These are phyloP conservation scores for Symbiodinium pilosum DNA, from an alignment of 73 alveolate genomes.

Conservation along the genomic window DNA sequence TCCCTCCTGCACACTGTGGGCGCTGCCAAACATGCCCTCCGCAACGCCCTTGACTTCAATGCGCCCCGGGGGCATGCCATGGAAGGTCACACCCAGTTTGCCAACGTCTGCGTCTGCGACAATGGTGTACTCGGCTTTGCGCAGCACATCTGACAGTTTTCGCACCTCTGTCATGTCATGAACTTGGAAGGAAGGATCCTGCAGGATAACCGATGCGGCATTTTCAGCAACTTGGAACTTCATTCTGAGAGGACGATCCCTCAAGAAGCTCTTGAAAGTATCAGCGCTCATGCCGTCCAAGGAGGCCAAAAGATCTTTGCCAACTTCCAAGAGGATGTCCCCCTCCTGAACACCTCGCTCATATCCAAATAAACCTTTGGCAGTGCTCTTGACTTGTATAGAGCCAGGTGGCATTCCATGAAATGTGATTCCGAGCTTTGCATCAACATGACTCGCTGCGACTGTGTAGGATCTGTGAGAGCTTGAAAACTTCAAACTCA, in stretches of 20 bases:
- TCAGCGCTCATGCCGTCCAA: constrained; percentile 44
- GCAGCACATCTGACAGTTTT: too few relatives aligned
- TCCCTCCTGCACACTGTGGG: constrained; percentile 8
- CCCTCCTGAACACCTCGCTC: constrained; percentile 44
- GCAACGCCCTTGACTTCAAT: constrained; percentile 29
- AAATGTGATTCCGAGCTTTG: constrained; percentile 40
- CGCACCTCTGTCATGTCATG: too few relatives aligned
- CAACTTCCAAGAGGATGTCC: constrained; percentile 34
- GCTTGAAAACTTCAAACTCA: not conserved
- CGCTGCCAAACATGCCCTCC: not conserved
- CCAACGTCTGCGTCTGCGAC: constrained; percentile 23
- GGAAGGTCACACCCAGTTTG: constrained; percentile 54
- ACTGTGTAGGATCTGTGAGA: not conserved
- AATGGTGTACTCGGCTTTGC: not conserved
- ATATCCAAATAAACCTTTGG: not conserved
- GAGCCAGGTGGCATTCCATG: constrained; percentile 69
- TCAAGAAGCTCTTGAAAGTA: constrained; percentile 28
- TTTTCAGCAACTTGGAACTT: constrained; percentile 36
- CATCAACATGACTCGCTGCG: not conserved
- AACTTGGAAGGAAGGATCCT: too few relatives aligned
- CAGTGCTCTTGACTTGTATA: constrained; percentile 15
- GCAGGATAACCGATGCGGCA: not conserved
- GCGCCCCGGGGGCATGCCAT: constrained; percentile 77
- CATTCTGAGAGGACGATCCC: constrained; percentile 56
- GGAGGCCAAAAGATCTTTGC: constrained; percentile 28